Conservation (phyloP, 306 rosid genomes). For the Prunus persica region Prunus_persica_NCBIv2 NC_034013.1:16918501-16919000, state of each 20-base stretch:
- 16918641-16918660: conserved; percentile 72
- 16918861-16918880: background rate
- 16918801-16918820: background rate
- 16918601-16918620: conserved; percentile 88
- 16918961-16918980: background rate
- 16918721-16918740: conserved; percentile 92
- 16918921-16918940: background rate
- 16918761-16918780: conserved; percentile 90
- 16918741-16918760: conserved; percentile 98
- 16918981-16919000: background rate
- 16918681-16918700: conserved; percentile 72
- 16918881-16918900: background rate
- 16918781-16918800: background rate
- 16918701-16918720: conserved; percentile 79
- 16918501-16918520: conserved; percentile 88
- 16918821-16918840: background rate
- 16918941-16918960: background rate
- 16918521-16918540: conserved; percentile 74
- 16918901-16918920: background rate
- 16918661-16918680: conserved; percentile 96
- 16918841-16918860: background rate
- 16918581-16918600: conserved; percentile 98
- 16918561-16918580: conserved; percentile 70
- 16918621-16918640: conserved; percentile 70
- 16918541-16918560: conserved; percentile 80